These are phyloP conservation scores for Yamadazyma scolyti DNA, from an alignment of 805 yeast genomes.

Conservation along the genomic window DNA sequence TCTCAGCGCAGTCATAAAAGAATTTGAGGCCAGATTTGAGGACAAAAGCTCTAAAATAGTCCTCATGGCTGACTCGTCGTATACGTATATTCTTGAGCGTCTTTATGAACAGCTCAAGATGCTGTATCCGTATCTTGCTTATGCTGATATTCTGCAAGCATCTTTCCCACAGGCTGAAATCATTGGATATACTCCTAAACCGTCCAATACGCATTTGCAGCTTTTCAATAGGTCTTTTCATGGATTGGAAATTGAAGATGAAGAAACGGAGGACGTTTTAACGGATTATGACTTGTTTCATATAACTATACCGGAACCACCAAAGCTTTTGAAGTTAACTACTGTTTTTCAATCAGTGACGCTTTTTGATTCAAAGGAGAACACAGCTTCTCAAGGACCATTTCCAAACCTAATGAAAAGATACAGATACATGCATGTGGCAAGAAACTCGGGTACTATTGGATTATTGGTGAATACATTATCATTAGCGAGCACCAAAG, in stretches of 20 bases:
- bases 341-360: constrained; percentile 62
- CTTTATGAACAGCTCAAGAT: constrained; percentile 32
- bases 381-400: constrained; percentile 49
- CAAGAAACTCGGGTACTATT: constrained; percentile 86
- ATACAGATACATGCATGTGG: constrained; percentile 81
- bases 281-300: constrained; percentile 62
- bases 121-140: constrained; percentile 27
- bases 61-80: constrained; percentile 74
- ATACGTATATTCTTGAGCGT: constrained; percentile 42
- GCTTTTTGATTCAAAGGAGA: constrained; percentile 41
- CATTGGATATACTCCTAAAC: constrained; percentile 36
- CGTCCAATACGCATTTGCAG: constrained; percentile 1
- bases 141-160: constrained; percentile 29
- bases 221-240: constrained; percentile 14
- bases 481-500: constrained; percentile 71
- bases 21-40: constrained; percentile 42
- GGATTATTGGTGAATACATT: constrained; percentile 90
- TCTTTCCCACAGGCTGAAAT: constrained; percentile 31
- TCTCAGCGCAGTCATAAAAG: constrained; percentile 26
- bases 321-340: constrained; percentile 69
- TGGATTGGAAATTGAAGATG: constrained; percentile 15
- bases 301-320: constrained; percentile 69
- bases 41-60: constrained; percentile 43
- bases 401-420: constrained; percentile 78
- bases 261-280: constrained; percentile 20